A percentile compares a stretch with the other conserved stretches of the same genome.
phyloP scores from a whole-genome alignment of 2,329 filamentous ascomycete species.

The Davidsoniella neocaledoniae region DNA sequence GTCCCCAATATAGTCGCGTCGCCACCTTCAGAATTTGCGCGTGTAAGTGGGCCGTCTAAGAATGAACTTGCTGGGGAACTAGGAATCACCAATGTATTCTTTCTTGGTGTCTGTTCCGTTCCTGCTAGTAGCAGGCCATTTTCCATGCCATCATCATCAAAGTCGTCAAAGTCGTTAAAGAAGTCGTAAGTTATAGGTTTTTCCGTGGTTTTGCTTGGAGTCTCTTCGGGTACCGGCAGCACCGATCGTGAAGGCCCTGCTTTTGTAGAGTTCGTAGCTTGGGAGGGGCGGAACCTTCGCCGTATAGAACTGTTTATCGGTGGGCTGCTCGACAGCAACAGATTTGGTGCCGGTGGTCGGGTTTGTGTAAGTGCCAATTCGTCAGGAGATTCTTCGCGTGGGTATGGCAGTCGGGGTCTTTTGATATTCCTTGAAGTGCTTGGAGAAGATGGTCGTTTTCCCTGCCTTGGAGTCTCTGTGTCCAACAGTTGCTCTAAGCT shows the following conservation, averaged over 20 bases:
- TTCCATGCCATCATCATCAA: background rate
- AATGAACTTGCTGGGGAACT: background rate
- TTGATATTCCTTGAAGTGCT: slow-evolving; percentile 1
- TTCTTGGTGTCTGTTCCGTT: background rate
- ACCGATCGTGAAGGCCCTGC: background rate
- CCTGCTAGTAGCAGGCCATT: background rate
- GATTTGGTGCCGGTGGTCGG: background rate
- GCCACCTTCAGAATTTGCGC: background rate
- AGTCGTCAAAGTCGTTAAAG: slow-evolving; percentile 14
- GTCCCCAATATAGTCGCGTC: background rate
- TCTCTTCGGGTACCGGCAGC: background rate
- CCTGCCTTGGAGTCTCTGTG: background rate
- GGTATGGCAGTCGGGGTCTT: slow-evolving; percentile 1
- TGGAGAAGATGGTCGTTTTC: slow-evolving; percentile 9
- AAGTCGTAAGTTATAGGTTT: slow-evolving; percentile 8
- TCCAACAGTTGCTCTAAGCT: slow-evolving; percentile 4
- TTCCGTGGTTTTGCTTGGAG: background rate
- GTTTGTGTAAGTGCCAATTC: background rate
- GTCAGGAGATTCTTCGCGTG: slow-evolving; percentile 1
- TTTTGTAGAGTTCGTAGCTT: background rate
- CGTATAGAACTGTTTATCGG: slow-evolving; percentile 4
- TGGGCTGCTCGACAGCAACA: slow-evolving; percentile 10
- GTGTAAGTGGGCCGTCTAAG: background rate
- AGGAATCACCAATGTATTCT: background rate
- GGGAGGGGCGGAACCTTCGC: slow-evolving; percentile 4